These are phyloP conservation scores for Tuber borchii DNA, from an alignment of 495 filamentous ascomycete genomes.

Conservation along the genomic window DNA sequence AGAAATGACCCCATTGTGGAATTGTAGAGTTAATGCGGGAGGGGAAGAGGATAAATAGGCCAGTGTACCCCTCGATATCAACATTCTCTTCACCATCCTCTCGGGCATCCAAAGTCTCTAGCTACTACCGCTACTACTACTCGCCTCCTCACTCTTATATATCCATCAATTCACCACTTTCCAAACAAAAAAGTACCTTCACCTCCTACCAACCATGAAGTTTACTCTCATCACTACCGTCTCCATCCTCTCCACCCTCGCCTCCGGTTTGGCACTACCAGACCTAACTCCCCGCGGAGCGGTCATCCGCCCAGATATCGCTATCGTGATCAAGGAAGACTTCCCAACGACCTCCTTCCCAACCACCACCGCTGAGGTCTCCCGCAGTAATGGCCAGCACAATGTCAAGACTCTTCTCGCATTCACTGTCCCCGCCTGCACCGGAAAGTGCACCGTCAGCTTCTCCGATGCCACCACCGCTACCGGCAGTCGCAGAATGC, in stretches of 20 bases:
- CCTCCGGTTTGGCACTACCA: not conserved
- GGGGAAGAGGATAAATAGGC: not conserved
- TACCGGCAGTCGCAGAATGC: not conserved
- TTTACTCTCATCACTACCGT: not conserved
- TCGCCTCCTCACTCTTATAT: not conserved
- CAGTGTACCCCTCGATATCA: not conserved
- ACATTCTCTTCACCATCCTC: not conserved
- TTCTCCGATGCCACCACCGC: not conserved
- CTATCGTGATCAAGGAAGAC: not conserved
- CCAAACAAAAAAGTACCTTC: not conserved
- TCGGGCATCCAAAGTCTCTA: not conserved
- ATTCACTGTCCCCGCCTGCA: not conserved
- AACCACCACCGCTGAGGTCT: no score
- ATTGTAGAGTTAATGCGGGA: not conserved
- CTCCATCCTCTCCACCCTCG: not conserved
- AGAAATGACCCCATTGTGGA: not conserved
- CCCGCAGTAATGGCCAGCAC: no score
- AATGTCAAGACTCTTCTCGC: not conserved
- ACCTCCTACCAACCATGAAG: not conserved
- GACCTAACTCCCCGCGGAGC: not conserved
- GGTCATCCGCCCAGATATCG: rapidly evolving
- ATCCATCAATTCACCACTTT: not conserved
- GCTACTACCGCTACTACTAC: not conserved
- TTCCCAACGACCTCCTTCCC: no score
- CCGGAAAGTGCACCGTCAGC: not conserved